Conservation (phyloP, 129 eudicot species). For the Flaveria ramosissima region DNA sequence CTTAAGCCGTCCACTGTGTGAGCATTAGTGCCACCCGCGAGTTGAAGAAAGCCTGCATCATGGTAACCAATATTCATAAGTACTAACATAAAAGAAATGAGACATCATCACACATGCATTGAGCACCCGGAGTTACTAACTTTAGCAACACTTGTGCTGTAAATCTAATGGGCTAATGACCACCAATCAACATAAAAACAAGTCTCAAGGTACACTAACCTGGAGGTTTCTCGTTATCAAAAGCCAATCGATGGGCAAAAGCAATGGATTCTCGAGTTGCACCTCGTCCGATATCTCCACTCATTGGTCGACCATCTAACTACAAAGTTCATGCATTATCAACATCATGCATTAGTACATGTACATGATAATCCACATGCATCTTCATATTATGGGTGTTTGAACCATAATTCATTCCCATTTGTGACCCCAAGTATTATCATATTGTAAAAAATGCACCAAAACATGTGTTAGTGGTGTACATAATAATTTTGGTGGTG, state of each 20-base stretch:
- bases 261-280: conserved; percentile 83
- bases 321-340: conserved; percentile 25
- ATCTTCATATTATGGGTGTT: neutral
- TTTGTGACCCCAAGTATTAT: neutral
- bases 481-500: conserved; percentile 1
- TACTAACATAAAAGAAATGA: neutral
- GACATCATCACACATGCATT: conserved; percentile 9
- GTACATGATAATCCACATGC: conserved; percentile 6
- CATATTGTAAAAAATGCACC: neutral
- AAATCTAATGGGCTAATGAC: conserved; percentile 1
- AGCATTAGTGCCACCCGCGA: conserved; percentile 96
- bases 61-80: neutral
- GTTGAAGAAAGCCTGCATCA: conserved; percentile 78
- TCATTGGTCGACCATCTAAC: conserved; percentile 99
- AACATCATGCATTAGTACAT: conserved; percentile 8
- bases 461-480: neutral
- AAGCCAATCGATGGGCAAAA: conserved; percentile 70
- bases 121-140: neutral
- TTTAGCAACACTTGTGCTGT: neutral
- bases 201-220: conserved; percentile 43
- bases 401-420: neutral
- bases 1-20: conserved; percentile 83
- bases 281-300: conserved; percentile 98
- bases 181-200: neutral
- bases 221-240: conserved; percentile 59